These are phyloP conservation scores for Tuber borchii DNA, from an alignment of 495 filamentous ascomycete species.

Conservation along the genomic window DNA sequence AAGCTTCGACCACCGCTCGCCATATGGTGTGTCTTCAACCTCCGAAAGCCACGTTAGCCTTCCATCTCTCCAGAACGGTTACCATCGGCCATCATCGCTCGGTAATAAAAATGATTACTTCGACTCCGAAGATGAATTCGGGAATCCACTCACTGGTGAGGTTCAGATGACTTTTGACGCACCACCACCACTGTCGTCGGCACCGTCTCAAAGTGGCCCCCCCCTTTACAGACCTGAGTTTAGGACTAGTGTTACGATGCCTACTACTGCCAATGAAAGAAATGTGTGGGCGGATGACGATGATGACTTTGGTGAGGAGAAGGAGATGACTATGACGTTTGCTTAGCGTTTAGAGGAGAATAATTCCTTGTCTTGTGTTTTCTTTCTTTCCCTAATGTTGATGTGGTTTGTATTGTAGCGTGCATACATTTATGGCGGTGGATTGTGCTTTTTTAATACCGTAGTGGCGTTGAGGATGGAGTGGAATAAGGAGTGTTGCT, in stretches of 20 bases:
- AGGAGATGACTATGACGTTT: constrained; percentile 76
- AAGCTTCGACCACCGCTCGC: constrained; percentile 44
- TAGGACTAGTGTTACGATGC: constrained; percentile 15
- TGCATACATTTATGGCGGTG: constrained; percentile 1
- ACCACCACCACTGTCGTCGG: constrained; percentile 33
- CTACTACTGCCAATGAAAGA: constrained; percentile 44
- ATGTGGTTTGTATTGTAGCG: constrained; percentile 5
- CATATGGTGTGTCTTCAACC: background rate
- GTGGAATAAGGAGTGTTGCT: background rate
- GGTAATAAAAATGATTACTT: constrained; percentile 6
- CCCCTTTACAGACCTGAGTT: constrained; percentile 1
- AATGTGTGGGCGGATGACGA: constrained; percentile 82
- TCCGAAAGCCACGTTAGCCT: background rate
- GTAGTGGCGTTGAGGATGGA: background rate
- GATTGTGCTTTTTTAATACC: background rate
- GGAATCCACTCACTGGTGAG: constrained; percentile 44
- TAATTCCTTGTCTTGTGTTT: background rate
- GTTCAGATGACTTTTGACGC: constrained; percentile 71
- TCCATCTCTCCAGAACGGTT: background rate
- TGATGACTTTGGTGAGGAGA: constrained; percentile 63
- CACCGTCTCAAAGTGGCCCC: constrained; percentile 37
- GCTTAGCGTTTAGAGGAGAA: constrained; percentile 43
- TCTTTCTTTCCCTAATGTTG: constrained; percentile 7
- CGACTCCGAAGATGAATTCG: constrained; percentile 45
- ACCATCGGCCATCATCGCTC: background rate